A percentile compares a stretch with the other conserved stretches of the same genome.
These are phyloP conservation scores for Calonectria naviculata DNA, from an alignment of 2,329 filamentous ascomycete genomes.

Conservation along the genomic window DNA sequence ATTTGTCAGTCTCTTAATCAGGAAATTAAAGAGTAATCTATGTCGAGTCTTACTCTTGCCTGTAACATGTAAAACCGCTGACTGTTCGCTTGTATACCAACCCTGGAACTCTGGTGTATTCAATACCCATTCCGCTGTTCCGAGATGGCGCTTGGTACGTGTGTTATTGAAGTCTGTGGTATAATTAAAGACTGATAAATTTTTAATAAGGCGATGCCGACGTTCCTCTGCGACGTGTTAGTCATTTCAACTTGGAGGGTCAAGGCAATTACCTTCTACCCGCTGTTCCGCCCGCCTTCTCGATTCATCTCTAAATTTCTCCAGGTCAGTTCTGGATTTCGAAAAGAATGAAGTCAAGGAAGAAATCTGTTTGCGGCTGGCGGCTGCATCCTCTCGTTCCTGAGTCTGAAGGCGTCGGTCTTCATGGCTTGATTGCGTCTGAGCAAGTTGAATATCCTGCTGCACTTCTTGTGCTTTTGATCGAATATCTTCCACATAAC, in stretches of 20 bases:
- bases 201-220: not conserved
- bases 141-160: conserved; percentile 22
- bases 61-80: conserved; percentile 16
- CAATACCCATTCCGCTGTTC: conserved; percentile 25
- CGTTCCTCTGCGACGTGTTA: not conserved
- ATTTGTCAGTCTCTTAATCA: not conserved
- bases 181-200: conserved; percentile 16
- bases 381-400: conserved; percentile 18
- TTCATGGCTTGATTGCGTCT: not conserved
- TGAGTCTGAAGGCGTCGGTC: conserved; percentile 16
- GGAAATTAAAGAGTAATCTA: not conserved
- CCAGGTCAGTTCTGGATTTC: not conserved
- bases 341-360: conserved; percentile 10
- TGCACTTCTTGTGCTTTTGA: not conserved
- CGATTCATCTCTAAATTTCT: not conserved
- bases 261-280: not conserved
- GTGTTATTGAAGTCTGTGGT: conserved; percentile 7
- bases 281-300: not conserved
- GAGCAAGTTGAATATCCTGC: conserved; percentile 18
- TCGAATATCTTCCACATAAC: conserved; percentile 22
- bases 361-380: not conserved
- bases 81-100: not conserved
- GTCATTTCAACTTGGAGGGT: not conserved
- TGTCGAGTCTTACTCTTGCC: conserved; percentile 22
- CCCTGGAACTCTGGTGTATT: not conserved